Conservation (phyloP, 805 yeast genomes). For the Metschnikowia dekortorum region DNA sequence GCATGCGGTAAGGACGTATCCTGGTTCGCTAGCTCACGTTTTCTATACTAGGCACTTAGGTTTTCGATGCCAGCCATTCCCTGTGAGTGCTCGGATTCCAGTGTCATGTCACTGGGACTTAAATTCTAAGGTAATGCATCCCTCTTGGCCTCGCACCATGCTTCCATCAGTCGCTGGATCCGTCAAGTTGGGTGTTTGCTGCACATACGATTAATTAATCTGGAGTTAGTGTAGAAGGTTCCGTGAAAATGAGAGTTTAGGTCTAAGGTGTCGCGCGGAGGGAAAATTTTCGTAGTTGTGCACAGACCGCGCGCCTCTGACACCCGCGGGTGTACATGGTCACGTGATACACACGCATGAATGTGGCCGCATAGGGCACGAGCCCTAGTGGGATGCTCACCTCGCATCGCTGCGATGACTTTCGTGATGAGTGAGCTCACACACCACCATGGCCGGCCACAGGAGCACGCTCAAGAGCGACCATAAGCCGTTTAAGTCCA, state of each 20-base stretch:
- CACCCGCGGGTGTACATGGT: not conserved
- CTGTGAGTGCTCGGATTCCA: too few species aligned
- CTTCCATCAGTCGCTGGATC: not conserved
- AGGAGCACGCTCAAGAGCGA: slow-evolving; percentile 77
- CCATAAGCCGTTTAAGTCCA: slow-evolving; percentile 88
- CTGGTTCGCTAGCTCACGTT: too few species aligned
- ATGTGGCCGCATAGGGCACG: slow-evolving; percentile 4
- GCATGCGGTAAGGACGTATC: too few species aligned
- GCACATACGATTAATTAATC: slow-evolving; percentile 7
- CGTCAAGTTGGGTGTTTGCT: not conserved
- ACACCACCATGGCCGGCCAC: slow-evolving; percentile 63
- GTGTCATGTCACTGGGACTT: too few species aligned
- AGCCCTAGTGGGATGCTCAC: slow-evolving; percentile 9
- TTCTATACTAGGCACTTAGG: too few species aligned
- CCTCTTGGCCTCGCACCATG: too few species aligned
- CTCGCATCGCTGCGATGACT: slow-evolving; percentile 4
- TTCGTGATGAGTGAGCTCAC: not conserved
- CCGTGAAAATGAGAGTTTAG: not conserved
- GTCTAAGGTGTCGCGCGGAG: slow-evolving; percentile 8
- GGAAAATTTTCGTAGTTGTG: slow-evolving; percentile 13
- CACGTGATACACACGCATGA: not conserved
- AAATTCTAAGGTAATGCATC: too few species aligned
- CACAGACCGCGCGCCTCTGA: slow-evolving; percentile 1
- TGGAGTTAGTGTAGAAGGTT: slow-evolving; percentile 9
- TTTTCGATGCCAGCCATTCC: too few species aligned